Evolutionary conservation across 345 rosid species (phyloP), one percentile per base, ranked within the genome.

Genomic region (Salix koriyanagi): DNA sequence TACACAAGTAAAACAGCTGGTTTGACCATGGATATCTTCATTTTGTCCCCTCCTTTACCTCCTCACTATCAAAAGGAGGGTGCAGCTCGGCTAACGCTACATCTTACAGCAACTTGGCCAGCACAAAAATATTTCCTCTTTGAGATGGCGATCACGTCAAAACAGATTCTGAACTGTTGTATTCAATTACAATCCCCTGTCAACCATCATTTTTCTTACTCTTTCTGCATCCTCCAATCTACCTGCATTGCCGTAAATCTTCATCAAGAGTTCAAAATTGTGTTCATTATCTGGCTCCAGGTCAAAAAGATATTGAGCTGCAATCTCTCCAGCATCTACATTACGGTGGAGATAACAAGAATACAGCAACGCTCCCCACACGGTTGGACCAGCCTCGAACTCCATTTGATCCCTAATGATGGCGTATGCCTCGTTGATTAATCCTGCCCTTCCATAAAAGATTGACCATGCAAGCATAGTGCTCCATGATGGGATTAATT

Each of bases 361-460:
- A 85, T 92, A 88, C 46, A 91, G 76, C 83, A 94, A 81, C 15
- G 97, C 97, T 79, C 97, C 97, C 97, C 98, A 92, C 65, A 87
- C 94, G 15, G 93, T 87, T 48, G 94, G 89, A 46, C 97, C 94
- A 7, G 97, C 95, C 69, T 91, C 91, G 70, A 82, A 75, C 73
- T 73, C 91, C 92, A 94, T 87, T 75, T 82, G 76, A 70, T 89
- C 85, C 15, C 73, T 83, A 56, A 94, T 82, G 71, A 89, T 73
- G 21, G 81, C 76, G 79, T 88, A 89, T 14, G 98, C 97, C 82
- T 92, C 84, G 5, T 77, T 69, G 21, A 92, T 64, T 85, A 87
- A 74, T 48, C 95, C 97, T 54, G 89, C 90, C 79, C 91, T 86
- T 37, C 95, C 97, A 46, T 91, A 91, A 39, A 39, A 92, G 94